phyloP scores from a whole-genome alignment of 2,329 filamentous ascomycete species.

The Meredithiella fracta region DNA sequence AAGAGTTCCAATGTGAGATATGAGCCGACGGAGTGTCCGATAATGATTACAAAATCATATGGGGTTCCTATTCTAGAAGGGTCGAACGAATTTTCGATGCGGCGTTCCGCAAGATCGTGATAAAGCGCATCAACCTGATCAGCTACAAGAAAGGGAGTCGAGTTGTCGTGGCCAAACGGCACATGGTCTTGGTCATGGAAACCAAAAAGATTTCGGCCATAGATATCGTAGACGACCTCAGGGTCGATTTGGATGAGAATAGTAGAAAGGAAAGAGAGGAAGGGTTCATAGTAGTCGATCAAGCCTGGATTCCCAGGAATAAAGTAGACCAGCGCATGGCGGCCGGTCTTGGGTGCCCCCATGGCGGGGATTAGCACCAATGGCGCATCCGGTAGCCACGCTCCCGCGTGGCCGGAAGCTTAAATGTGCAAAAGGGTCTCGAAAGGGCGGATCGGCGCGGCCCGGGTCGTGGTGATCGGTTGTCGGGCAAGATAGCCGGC shows the following conservation, averaged over 20 bases:
- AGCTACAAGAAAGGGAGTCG: conserved; percentile 34
- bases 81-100: conserved; percentile 18
- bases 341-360: conserved; percentile 15
- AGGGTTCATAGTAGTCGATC: conserved; percentile 55
- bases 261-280: conserved; percentile 40
- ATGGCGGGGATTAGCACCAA: conserved; percentile 18
- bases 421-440: background rate
- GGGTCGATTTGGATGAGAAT: conserved; percentile 31
- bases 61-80: conserved; percentile 21
- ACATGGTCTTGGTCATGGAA: conserved; percentile 38
- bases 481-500: background rate
- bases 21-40: conserved; percentile 59
- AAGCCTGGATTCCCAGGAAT: conserved; percentile 64
- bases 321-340: conserved; percentile 46
- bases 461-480: background rate
- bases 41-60: conserved; percentile 45
- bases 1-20: conserved; percentile 57
- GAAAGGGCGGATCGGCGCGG: background rate
- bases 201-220: conserved; percentile 41
- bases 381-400: conserved; percentile 12
- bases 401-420: conserved; percentile 9
- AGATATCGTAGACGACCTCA: conserved; percentile 33
- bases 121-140: conserved; percentile 34
- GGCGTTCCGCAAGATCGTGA: conserved; percentile 22
- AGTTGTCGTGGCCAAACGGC: conserved; percentile 25